Percentiles rank a stretch among this genome's conserved stretches.
Conservation (phyloP, 352 stramenopile species). For the Globisporangium nodosum region DNA sequence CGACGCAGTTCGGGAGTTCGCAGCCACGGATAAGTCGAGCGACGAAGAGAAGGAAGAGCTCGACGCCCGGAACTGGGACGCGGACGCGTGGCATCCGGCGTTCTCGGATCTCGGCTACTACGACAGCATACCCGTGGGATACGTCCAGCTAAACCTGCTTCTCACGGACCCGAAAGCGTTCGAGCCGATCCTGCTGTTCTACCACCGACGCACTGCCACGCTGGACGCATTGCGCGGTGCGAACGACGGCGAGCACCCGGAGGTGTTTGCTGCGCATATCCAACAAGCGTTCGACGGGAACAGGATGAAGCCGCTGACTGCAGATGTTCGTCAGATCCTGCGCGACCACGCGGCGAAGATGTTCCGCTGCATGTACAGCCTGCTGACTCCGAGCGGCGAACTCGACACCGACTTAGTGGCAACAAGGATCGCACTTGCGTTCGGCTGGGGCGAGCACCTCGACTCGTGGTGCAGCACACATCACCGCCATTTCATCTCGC, state of each 20-base stretch:
- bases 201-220: neutral
- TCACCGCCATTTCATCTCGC: too few species aligned
- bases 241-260: neutral
- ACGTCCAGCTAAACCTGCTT: neutral
- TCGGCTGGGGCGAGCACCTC: too few species aligned
- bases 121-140: neutral
- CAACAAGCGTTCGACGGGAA: neutral
- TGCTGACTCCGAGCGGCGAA: neutral
- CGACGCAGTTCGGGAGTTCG: too few species aligned
- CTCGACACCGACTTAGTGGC: neutral
- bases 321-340: neutral
- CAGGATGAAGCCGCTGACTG: neutral
- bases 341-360: neutral
- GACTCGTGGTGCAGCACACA: too few species aligned
- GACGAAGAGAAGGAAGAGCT: too few species aligned
- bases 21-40: too few species aligned
- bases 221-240: neutral
- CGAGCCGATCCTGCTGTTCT: neutral
- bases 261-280: neutral
- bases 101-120: neutral
- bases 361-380: neutral
- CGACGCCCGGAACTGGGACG: too few species aligned
- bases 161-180: neutral
- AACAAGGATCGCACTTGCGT: too few species aligned
- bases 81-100: too few species aligned